These are phyloP conservation scores for Calonectria naviculata DNA, from an alignment of 2,329 filamentous ascomycete genomes.

Conservation along the genomic window DNA sequence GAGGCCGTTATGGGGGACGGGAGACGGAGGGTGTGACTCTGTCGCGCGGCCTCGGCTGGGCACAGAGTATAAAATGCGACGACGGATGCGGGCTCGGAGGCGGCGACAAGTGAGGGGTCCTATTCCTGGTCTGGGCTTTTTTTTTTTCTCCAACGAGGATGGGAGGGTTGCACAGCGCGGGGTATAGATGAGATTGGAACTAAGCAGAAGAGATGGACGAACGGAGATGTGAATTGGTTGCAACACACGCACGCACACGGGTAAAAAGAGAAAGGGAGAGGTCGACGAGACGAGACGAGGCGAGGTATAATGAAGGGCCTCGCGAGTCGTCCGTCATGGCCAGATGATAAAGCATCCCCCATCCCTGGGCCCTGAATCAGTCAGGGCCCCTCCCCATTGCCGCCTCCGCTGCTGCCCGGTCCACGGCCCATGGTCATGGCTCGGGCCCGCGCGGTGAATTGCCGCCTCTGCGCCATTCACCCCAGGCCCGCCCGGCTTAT, in stretches of 20 bases:
- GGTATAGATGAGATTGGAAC: slow-evolving; percentile 20
- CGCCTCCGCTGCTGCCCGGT: slow-evolving; percentile 30
- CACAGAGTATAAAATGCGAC: slow-evolving; percentile 8
- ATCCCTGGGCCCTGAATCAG: slow-evolving; percentile 34
- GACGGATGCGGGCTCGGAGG: slow-evolving; percentile 20
- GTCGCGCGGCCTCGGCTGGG: slow-evolving; percentile 19
- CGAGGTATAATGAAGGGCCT: background rate
- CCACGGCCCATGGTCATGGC: slow-evolving; percentile 16
- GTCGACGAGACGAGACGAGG: background rate
- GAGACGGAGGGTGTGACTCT: slow-evolving; percentile 4
- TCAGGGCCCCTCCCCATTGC: slow-evolving; percentile 20
- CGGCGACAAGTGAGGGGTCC: slow-evolving; percentile 17
- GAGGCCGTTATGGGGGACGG: background rate
- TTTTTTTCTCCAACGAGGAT: background rate
- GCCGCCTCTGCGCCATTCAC: slow-evolving; percentile 20
- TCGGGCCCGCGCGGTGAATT: slow-evolving; percentile 42
- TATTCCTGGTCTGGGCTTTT: background rate
- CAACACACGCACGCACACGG: slow-evolving; percentile 7
- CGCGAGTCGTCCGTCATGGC: background rate
- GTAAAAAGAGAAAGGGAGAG: background rate
- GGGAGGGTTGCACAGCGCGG: slow-evolving; percentile 12
- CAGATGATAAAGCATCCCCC: background rate
- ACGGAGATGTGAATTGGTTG: slow-evolving; percentile 7
- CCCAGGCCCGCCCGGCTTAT: slow-evolving; percentile 31
- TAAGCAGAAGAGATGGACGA: slow-evolving; percentile 11